Percentiles rank a stretch among this genome's conserved stretches.
These are phyloP conservation scores for Backusella mclennaniae DNA, from an alignment of 192 early-diverging fungal species.

Conservation along the genomic window DNA sequence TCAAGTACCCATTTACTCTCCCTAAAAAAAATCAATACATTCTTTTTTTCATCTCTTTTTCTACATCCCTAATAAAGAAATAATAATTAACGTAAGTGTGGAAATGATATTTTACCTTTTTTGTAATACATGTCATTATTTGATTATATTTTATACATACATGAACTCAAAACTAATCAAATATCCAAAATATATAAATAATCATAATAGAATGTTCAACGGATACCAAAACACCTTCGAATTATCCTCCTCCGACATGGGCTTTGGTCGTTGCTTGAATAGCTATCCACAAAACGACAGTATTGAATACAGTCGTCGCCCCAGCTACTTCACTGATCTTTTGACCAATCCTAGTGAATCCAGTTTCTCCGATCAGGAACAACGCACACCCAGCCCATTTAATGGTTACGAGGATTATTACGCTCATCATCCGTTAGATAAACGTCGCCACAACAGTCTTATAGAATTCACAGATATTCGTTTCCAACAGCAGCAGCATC, in stretches of 20 bases:
- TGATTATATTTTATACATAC: background rate
- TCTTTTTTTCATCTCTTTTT: background rate
- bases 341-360: slow-evolving; percentile 13
- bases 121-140: background rate
- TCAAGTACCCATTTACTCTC: slow-evolving; percentile 10
- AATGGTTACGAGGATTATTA: slow-evolving; percentile 16
- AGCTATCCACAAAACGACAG: slow-evolving; percentile 13
- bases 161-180: background rate
- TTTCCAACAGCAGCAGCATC: background rate
- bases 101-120: slow-evolving; percentile 6
- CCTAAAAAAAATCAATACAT: background rate
- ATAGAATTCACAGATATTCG: slow-evolving; percentile 10
- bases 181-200: background rate
- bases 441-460: slow-evolving; percentile 15
- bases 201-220: background rate
- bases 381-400: slow-evolving; percentile 21
- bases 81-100: background rate
- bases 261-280: slow-evolving; percentile 3
- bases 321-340: slow-evolving; percentile 26
- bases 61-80: slow-evolving; percentile 5
- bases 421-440: slow-evolving; percentile 3
- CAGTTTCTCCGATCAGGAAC: slow-evolving; percentile 24
- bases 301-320: slow-evolving; percentile 20
- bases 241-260: slow-evolving; percentile 4
- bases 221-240: slow-evolving; percentile 11